Conservation (phyloP, 2,329 filamentous ascomycete species). For the Colletotrichum simmondsii region DNA sequence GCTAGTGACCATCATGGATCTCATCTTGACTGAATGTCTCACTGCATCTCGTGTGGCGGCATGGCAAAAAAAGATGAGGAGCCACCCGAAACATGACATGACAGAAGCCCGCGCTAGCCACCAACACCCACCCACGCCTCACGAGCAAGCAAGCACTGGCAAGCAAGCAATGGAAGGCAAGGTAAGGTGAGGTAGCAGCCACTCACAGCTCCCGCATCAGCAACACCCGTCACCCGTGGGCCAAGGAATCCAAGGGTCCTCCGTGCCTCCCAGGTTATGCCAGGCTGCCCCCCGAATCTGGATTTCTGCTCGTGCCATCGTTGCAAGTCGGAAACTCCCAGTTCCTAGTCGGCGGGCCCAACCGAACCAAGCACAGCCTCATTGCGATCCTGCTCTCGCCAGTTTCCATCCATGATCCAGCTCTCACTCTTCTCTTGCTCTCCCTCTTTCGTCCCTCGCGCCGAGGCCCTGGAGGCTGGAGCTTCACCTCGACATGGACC, state of each 20-base stretch:
- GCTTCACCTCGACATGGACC: not conserved
- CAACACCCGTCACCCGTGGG: not conserved
- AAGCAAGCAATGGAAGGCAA: too few species aligned
- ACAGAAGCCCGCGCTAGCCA: slow-evolving; percentile 31
- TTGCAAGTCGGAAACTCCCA: slow-evolving; percentile 11
- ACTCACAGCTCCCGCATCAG: slow-evolving; percentile 17
- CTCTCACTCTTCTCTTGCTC: too few species aligned
- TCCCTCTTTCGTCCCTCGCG: not conserved
- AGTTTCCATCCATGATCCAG: not conserved
- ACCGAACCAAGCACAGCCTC: slow-evolving; percentile 29
- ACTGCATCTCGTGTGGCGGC: slow-evolving; percentile 5
- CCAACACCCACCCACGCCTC: not conserved
- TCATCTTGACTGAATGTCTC: not conserved
- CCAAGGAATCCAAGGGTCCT: slow-evolving; percentile 6
- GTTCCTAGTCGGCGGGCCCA: slow-evolving; percentile 24
- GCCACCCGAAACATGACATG: slow-evolving; percentile 31
- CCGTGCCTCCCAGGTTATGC: not conserved
- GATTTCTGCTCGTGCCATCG: slow-evolving; percentile 7
- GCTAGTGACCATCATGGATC: not conserved
- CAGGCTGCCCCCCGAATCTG: not conserved
- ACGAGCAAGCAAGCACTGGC: not conserved
- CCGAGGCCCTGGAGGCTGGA: not conserved
- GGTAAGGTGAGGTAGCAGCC: not conserved
- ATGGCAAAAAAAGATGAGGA: slow-evolving; percentile 11
- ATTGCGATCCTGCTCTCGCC: not conserved